These are phyloP conservation scores for Nemania sp. DNA, from an alignment of 2,329 filamentous ascomycete genomes.

Conservation along the genomic window DNA sequence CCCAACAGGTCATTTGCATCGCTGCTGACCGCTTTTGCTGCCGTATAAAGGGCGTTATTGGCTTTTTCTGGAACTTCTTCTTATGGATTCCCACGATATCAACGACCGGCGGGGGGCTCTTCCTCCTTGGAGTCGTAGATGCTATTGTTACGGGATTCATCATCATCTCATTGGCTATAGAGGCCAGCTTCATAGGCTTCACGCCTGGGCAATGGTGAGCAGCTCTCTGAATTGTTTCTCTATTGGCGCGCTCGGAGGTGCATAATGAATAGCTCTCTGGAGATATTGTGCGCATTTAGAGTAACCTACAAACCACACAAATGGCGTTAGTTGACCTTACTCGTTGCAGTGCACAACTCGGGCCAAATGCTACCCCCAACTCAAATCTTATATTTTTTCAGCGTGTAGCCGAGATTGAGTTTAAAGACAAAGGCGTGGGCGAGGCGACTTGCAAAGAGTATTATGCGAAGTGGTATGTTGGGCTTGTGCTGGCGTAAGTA, in stretches of 20 bases:
- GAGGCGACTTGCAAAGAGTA: slow-evolving; percentile 1
- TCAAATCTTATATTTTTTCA: slow-evolving; percentile 12
- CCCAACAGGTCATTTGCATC: not conserved
- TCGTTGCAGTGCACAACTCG: not conserved
- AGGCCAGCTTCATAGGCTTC: slow-evolving; percentile 13
- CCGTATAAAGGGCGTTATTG: not conserved
- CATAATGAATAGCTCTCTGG: too few relatives aligned
- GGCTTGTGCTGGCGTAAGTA: slow-evolving; percentile 11
- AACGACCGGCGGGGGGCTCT: not conserved
- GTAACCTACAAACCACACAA: too few relatives aligned
- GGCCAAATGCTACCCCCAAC: not conserved
- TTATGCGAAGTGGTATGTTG: slow-evolving; percentile 5
- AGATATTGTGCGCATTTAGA: too few relatives aligned
- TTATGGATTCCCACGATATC: slow-evolving; percentile 5
- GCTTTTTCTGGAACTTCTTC: slow-evolving; percentile 14
- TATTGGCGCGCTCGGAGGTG: too few relatives aligned
- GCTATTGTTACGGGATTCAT: slow-evolving; percentile 1
- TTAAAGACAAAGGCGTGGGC: not conserved
- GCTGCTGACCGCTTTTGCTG: not conserved
- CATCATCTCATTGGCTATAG: not conserved
- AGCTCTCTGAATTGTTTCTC: not conserved
- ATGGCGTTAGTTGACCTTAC: not conserved
- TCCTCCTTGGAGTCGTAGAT: slow-evolving; percentile 9
- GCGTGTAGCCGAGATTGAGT: slow-evolving; percentile 1
- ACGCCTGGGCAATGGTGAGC: not conserved